phyloP scores from a whole-genome alignment of 2,329 filamentous ascomycete species.

The Fusarium mangiferae region DNA sequence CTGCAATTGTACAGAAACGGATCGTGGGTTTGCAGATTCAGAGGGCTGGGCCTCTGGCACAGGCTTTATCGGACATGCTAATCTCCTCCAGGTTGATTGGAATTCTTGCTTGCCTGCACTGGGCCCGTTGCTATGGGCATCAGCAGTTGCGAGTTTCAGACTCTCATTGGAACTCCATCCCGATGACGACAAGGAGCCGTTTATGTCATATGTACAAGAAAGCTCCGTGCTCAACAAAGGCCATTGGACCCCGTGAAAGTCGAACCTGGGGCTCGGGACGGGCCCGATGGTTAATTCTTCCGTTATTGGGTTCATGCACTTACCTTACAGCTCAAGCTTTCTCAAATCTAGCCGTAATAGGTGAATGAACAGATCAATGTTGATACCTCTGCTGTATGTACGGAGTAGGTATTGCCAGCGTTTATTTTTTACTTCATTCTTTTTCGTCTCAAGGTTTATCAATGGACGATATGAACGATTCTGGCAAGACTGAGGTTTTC shows the following conservation, averaged over 20 bases:
- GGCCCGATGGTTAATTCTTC: conserved; percentile 15
- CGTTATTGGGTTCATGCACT: conserved; percentile 29
- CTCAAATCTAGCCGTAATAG: neutral
- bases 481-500: neutral
- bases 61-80: conserved; percentile 17
- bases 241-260: neutral
- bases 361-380: neutral
- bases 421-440: neutral
- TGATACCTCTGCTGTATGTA: neutral
- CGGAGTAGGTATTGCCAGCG: neutral
- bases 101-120: conserved; percentile 28
- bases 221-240: conserved; percentile 7
- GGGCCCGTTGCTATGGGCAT: conserved; percentile 25
- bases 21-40: conserved; percentile 9
- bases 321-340: neutral
- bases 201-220: no score
- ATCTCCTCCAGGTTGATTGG: conserved; percentile 41
- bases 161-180: conserved; percentile 10
- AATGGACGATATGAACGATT: neutral
- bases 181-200: conserved; percentile 15
- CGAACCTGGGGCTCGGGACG: neutral
- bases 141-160: conserved; percentile 26
- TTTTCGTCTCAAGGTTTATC: neutral
- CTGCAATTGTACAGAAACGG: conserved; percentile 15
- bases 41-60: neutral